Percentiles rank a stretch among this genome's conserved stretches.
These are phyloP conservation scores for Pharus latifolius DNA, from an alignment of 176 grass and related monocot species.

Conservation along the genomic window DNA sequence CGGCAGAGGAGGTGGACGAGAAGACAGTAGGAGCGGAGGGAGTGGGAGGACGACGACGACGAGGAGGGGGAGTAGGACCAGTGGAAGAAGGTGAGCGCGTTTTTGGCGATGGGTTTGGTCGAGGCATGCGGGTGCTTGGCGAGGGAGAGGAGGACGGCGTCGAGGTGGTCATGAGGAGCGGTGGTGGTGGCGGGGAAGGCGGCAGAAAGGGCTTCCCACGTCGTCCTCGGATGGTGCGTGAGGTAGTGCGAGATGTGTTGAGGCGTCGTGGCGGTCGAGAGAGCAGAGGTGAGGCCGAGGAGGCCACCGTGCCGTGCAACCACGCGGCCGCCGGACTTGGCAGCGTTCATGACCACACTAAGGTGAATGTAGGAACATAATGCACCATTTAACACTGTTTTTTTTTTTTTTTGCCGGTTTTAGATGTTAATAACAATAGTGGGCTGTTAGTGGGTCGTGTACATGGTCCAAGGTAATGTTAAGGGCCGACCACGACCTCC, in stretches of 20 bases:
- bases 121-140: slow-evolving; percentile 22
- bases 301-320: not conserved
- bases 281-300: not conserved
- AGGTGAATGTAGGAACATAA: too few relatives aligned
- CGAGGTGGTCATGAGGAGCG: slow-evolving; percentile 13
- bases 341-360: slow-evolving; percentile 17
- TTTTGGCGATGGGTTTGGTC: slow-evolving; percentile 33
- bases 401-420: too few relatives aligned
- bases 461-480: too few relatives aligned
- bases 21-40: slow-evolving; percentile 47
- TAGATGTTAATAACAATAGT: too few relatives aligned
- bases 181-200: slow-evolving; percentile 25
- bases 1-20: slow-evolving; percentile 69
- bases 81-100: slow-evolving; percentile 70
- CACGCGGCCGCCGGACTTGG: slow-evolving; percentile 13
- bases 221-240: slow-evolving; percentile 15
- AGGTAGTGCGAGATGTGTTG: slow-evolving; percentile 49
- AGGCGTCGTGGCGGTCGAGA: not conserved
- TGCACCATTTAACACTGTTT: too few relatives aligned
- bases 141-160: slow-evolving; percentile 49
- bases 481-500: too few relatives aligned
- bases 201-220: slow-evolving; percentile 52
- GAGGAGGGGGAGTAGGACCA: slow-evolving; percentile 29
- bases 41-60: slow-evolving; percentile 9
- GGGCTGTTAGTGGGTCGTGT: too few relatives aligned